Evolutionary conservation across 768 basidiomycete genomes (phyloP).

Genomic region (Suillus plorans): DNA sequence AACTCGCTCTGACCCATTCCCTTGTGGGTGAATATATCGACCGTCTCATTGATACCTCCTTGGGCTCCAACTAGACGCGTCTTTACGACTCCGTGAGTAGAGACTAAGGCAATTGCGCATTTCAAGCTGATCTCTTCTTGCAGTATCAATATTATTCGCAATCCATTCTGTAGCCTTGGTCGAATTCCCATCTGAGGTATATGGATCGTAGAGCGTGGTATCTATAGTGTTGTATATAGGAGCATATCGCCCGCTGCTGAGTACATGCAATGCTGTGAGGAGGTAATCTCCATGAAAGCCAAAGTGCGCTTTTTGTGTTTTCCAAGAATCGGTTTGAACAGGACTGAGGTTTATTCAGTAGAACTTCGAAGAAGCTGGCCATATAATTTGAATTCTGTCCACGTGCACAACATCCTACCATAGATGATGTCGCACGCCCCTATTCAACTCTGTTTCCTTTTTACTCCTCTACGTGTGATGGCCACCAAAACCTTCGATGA

Average conservation of each 20-base stretch:
- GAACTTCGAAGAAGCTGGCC: too few species aligned
- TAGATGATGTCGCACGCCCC: background rate
- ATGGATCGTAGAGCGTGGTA: background rate
- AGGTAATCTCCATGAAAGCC: background rate
- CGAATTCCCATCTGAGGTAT: background rate
- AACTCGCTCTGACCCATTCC: constrained; percentile 82
- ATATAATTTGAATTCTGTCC: background rate
- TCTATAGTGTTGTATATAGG: constrained; percentile 5
- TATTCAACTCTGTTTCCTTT: background rate
- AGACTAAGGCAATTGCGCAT: background rate
- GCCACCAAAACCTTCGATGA: background rate
- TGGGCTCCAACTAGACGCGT: constrained; percentile 93
- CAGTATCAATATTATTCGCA: constrained; percentile 96
- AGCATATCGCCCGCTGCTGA: background rate
- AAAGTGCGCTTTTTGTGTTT: background rate
- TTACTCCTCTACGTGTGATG: background rate
- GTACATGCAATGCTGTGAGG: background rate
- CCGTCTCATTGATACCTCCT: constrained; percentile 81
- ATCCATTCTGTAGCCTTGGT: constrained; percentile 62
- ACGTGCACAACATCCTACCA: too few species aligned
- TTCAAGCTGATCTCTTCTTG: constrained; percentile 1
- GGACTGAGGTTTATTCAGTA: background rate
- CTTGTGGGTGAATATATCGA: constrained; percentile 87
- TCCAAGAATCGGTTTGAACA: background rate
- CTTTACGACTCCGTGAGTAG: constrained; percentile 87